Evolutionary conservation across 2,329 filamentous ascomycete genomes (phyloP).

Genomic region (Phyllosticta citriasiana): DNA sequence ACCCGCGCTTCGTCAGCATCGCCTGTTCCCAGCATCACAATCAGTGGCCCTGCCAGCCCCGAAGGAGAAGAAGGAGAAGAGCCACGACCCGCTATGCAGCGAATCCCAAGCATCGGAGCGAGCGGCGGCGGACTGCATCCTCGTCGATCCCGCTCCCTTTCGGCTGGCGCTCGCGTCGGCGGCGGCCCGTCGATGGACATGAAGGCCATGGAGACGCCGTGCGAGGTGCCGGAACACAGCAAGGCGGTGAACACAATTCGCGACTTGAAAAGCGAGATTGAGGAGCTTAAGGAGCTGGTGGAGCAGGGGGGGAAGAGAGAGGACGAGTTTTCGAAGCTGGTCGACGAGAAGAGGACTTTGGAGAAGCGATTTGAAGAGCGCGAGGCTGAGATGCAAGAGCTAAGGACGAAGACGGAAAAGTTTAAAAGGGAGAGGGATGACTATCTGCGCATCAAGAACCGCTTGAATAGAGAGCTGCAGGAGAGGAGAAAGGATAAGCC

Average conservation of each 20-base stretch:
- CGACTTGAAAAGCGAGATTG: conserved; percentile 94
- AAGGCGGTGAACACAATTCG: conserved; percentile 76
- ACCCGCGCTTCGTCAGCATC: neutral
- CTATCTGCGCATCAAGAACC: neutral
- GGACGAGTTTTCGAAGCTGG: neutral
- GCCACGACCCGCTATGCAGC: neutral
- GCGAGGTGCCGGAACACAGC: neutral
- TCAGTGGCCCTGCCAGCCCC: neutral
- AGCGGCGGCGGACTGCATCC: neutral
- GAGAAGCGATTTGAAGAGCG: neutral
- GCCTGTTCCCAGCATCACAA: neutral
- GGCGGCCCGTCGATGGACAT: neutral
- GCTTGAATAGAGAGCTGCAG: neutral
- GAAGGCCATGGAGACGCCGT: neutral
- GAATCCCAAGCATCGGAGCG: neutral
- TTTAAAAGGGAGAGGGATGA: no score
- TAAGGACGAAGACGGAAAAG: neutral
- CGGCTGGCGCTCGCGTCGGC: neutral
- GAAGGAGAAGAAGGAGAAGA: neutral
- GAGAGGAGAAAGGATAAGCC: neutral
- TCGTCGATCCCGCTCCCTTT: neutral
- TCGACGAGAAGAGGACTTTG: neutral
- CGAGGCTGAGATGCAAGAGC: neutral
- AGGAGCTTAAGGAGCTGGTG: conserved; percentile 45
- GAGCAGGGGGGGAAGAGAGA: neutral